Evolutionary conservation across 495 filamentous ascomycete species (phyloP).

Genomic region (Ramalina intermedia): DNA sequence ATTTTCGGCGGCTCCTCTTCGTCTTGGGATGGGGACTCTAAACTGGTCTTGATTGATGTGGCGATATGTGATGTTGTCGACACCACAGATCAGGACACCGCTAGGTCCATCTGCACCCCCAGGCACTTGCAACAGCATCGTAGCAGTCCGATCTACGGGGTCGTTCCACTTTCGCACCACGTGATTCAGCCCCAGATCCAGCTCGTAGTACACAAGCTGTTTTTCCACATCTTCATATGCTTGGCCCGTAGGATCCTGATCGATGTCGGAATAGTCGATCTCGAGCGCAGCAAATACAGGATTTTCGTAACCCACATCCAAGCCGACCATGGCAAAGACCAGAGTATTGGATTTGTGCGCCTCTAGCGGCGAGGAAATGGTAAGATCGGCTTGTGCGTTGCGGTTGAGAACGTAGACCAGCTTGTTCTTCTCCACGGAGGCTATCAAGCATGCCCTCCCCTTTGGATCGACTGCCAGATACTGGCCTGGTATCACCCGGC

Average conservation of each 20-base stretch:
- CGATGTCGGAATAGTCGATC: slow-evolving; percentile 79
- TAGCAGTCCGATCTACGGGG: slow-evolving; percentile 77
- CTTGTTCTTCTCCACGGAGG: slow-evolving; percentile 96
- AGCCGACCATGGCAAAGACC: slow-evolving; percentile 68
- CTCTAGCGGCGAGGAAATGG: slow-evolving; percentile 94
- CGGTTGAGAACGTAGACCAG: slow-evolving; percentile 97
- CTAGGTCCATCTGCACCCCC: slow-evolving; percentile 88
- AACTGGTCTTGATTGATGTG: slow-evolving; percentile 86
- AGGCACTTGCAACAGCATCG: slow-evolving; percentile 87
- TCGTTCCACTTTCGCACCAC: slow-evolving; percentile 94
- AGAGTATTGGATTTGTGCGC: slow-evolving; percentile 91
- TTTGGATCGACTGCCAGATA: slow-evolving; percentile 91
- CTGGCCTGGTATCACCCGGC: slow-evolving; percentile 86
- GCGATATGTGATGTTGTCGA: slow-evolving; percentile 87
- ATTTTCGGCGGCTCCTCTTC: slow-evolving; percentile 77
- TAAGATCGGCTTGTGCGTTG: slow-evolving; percentile 83
- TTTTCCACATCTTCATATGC: slow-evolving; percentile 75
- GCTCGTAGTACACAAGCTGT: slow-evolving; percentile 87
- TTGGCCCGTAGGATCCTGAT: slow-evolving; percentile 79
- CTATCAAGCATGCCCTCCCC: slow-evolving; percentile 85
- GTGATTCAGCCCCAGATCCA: slow-evolving; percentile 92
- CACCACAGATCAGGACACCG: slow-evolving; percentile 85
- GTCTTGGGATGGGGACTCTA: slow-evolving; percentile 75
- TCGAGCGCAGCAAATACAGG: slow-evolving; percentile 91
- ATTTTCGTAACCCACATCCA: slow-evolving; percentile 95